These are phyloP conservation scores for Cutaneotrichosporon arboriforme DNA, from an alignment of 1,284 basidiomycete genomes.

Conservation along the genomic window DNA sequence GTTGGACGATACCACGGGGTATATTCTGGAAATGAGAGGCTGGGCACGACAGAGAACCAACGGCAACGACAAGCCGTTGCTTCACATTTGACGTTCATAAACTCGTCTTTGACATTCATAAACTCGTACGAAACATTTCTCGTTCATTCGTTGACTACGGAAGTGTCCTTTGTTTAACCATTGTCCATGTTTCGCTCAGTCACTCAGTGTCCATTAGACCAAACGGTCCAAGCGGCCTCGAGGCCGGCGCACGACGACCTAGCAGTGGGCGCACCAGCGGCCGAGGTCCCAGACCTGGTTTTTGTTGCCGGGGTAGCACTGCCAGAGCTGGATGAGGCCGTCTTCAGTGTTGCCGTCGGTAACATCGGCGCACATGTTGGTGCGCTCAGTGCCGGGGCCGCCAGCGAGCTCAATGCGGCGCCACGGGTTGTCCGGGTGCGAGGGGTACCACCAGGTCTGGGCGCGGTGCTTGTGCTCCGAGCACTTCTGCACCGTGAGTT, in stretches of 20 bases:
- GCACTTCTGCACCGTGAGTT: constrained; percentile 5
- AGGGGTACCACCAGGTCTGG: constrained; percentile 11
- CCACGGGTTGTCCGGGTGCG: background rate
- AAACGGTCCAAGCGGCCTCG: too few species aligned
- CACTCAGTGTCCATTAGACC: too few species aligned
- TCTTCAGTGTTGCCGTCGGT: constrained; percentile 17
- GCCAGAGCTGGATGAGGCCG: constrained; percentile 20
- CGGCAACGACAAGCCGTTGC: too few species aligned
- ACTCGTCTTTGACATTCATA: too few species aligned
- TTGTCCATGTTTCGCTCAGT: too few species aligned
- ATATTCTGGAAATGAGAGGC: too few species aligned
- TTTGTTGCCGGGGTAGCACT: constrained; percentile 19
- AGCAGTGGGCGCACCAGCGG: constrained; percentile 12
- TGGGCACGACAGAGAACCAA: too few species aligned
- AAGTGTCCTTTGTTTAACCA: too few species aligned
- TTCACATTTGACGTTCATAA: too few species aligned
- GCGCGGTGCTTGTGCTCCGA: background rate
- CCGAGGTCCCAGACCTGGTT: constrained; percentile 21
- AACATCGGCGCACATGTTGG: constrained; percentile 20
- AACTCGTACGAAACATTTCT: too few species aligned
- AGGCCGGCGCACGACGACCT: background rate
- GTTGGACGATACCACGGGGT: too few species aligned
- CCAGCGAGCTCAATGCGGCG: constrained; percentile 11
- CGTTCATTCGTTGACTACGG: too few species aligned
- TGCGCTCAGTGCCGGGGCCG: constrained; percentile 2